These are phyloP conservation scores for Lithocarpus polystachyus DNA, from an alignment of 306 rosid species.

Conservation along the genomic window DNA sequence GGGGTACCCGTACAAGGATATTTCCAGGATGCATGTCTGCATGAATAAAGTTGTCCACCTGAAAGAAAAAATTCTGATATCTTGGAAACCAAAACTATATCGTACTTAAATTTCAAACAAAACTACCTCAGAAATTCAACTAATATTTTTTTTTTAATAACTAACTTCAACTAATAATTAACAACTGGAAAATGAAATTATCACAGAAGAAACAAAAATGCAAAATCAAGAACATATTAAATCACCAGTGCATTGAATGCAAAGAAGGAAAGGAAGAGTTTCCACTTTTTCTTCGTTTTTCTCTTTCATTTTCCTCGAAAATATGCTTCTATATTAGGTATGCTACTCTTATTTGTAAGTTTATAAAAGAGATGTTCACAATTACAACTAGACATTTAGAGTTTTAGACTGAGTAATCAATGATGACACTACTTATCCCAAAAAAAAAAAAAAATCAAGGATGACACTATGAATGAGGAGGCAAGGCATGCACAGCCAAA, in stretches of 20 bases:
- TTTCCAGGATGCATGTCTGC: slow-evolving; percentile 99
- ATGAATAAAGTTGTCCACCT: slow-evolving; percentile 99
- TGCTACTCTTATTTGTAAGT: background rate
- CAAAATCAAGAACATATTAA: background rate
- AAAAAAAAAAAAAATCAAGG: background rate
- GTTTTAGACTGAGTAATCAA: background rate
- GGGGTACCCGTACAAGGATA: slow-evolving; percentile 87
- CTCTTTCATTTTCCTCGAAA: background rate
- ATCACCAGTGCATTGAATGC: background rate
- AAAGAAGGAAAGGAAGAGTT: background rate
- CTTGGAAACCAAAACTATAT: slow-evolving; percentile 35
- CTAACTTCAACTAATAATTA: background rate
- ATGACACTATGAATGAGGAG: too few species aligned
- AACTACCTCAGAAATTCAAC: background rate
- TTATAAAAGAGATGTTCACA: background rate
- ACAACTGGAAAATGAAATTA: background rate
- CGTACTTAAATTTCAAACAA: slow-evolving; percentile 16
- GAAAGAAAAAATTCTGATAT: slow-evolving; percentile 41
- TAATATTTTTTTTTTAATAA: too few species aligned
- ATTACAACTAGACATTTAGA: background rate
- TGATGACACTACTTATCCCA: too few species aligned
- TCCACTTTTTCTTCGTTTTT: background rate
- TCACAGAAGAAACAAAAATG: background rate
- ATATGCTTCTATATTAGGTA: background rate
- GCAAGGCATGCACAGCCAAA: too few species aligned